A percentile compares a stretch with the other conserved stretches of the same genome.
Evolutionary conservation across 768 basidiomycete species (phyloP).

Genomic region (Rhodotorula taiwanensis): DNA sequence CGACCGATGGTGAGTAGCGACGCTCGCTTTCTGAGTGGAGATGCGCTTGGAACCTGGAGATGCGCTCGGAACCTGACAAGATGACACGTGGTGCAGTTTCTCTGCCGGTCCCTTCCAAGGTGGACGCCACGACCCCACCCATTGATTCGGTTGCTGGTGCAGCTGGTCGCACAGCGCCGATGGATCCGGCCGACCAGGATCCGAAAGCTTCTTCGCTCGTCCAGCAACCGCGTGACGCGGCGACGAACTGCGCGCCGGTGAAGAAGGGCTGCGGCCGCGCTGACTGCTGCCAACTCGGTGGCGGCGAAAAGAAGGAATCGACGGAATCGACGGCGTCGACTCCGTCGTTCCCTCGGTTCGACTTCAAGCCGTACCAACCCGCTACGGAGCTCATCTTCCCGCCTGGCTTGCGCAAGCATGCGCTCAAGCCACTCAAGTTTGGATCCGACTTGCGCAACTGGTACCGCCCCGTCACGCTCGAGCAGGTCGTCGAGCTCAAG

Average conservation of each 20-base stretch:
- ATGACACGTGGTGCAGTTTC: slow-evolving; percentile 5
- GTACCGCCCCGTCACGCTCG: slow-evolving; percentile 38
- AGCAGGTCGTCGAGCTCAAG: slow-evolving; percentile 34
- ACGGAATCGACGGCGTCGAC: slow-evolving; percentile 23
- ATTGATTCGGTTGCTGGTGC: slow-evolving; percentile 16
- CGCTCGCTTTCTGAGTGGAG: too few species aligned
- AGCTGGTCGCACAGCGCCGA: slow-evolving; percentile 15
- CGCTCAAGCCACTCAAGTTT: slow-evolving; percentile 23
- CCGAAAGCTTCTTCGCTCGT: slow-evolving; percentile 20
- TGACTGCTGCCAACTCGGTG: slow-evolving; percentile 39
- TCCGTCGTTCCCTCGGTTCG: slow-evolving; percentile 36
- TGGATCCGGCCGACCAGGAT: slow-evolving; percentile 5
- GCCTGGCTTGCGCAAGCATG: slow-evolving; percentile 30
- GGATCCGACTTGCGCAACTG: slow-evolving; percentile 20
- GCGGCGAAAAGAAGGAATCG: slow-evolving; percentile 1
- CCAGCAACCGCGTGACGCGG: background rate
- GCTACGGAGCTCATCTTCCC: slow-evolving; percentile 40
- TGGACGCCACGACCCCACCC: background rate
- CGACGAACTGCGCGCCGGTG: background rate
- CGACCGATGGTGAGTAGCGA: slow-evolving; percentile 6
- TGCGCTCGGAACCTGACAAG: too few species aligned
- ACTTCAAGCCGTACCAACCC: slow-evolving; percentile 39
- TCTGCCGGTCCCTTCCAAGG: slow-evolving; percentile 2
- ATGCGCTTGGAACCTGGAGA: too few species aligned
- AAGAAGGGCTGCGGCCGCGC: slow-evolving; percentile 36